phyloP scores from a whole-genome alignment of 257 asterid genomes.

The Solanum ahanhuiri region DNA sequence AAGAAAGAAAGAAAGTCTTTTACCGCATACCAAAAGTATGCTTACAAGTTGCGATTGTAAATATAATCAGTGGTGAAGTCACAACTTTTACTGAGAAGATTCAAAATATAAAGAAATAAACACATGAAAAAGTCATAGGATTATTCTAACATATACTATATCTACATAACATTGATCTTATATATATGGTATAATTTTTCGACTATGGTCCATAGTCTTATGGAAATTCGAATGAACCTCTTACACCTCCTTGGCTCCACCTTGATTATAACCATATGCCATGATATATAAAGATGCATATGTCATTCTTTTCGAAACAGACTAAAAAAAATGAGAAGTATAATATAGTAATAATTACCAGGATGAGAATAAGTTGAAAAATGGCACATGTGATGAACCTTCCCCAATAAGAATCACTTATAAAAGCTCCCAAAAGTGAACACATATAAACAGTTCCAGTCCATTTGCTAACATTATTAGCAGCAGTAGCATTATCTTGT shows the following conservation, averaged over 20 bases:
- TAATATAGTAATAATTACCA: conserved; percentile 25
- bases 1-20: background rate
- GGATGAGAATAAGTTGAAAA: conserved; percentile 47
- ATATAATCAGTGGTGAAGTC: background rate
- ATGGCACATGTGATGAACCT: conserved; percentile 63
- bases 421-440: conserved; percentile 72
- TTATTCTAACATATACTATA: background rate
- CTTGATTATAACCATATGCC: background rate
- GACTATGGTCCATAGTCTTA: too few relatives aligned
- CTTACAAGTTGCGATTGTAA: background rate
- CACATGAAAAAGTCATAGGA: background rate
- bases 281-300: background rate
- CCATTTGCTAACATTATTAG: conserved; percentile 78
- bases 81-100: background rate
- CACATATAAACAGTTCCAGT: conserved; percentile 76
- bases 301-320: background rate
- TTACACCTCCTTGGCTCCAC: too few relatives aligned
- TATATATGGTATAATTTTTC: too few relatives aligned
- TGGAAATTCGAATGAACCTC: too few relatives aligned
- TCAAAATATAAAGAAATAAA: background rate
- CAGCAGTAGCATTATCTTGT: conserved; percentile 65
- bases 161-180: background rate
- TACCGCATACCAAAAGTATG: background rate
- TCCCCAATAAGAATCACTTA: conserved; percentile 86
- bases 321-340: background rate